A percentile compares a stretch with the other conserved stretches of the same genome.
These are phyloP conservation scores for Citrus unshiu DNA, from an alignment of 345 rosid species.

Conservation along the genomic window DNA sequence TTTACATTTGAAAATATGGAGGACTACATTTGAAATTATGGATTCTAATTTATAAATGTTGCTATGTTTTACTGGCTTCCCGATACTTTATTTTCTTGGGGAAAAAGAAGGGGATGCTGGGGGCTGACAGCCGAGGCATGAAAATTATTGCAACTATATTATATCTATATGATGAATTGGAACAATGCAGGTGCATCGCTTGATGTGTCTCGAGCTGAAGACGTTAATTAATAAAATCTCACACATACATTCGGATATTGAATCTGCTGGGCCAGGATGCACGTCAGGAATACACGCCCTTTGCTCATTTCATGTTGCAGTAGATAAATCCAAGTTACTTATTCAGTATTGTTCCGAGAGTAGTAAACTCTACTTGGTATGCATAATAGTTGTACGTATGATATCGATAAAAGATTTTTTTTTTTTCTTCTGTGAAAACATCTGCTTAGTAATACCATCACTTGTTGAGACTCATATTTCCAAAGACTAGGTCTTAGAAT, in stretches of 20 bases:
- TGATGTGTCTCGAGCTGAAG: slow-evolving; percentile 37
- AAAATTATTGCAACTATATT: not conserved
- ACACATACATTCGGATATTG: slow-evolving; percentile 23
- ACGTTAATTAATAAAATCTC: slow-evolving; percentile 23
- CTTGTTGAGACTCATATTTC: not conserved
- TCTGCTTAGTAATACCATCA: not conserved
- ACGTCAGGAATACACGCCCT: slow-evolving; percentile 20
- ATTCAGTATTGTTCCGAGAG: slow-evolving; percentile 38
- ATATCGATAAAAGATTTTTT: not conserved
- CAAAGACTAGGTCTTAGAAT: not conserved
- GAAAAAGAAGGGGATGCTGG: not conserved
- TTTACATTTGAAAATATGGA: not conserved
- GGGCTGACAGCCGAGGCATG: not conserved
- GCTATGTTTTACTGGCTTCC: not conserved
- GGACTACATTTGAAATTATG: not conserved
- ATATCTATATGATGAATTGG: not conserved
- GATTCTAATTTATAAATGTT: not conserved
- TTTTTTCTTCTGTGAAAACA: not conserved
- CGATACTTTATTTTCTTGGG: not conserved
- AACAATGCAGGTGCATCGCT: slow-evolving; percentile 36
- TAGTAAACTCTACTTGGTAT: slow-evolving; percentile 48
- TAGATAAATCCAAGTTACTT: slow-evolving; percentile 32
- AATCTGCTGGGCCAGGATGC: slow-evolving; percentile 38
- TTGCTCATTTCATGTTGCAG: slow-evolving; percentile 23
- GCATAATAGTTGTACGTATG: not conserved